phyloP scores from a whole-genome alignment of 2,329 filamentous ascomycete species.

The Calonectria honghensis region DNA sequence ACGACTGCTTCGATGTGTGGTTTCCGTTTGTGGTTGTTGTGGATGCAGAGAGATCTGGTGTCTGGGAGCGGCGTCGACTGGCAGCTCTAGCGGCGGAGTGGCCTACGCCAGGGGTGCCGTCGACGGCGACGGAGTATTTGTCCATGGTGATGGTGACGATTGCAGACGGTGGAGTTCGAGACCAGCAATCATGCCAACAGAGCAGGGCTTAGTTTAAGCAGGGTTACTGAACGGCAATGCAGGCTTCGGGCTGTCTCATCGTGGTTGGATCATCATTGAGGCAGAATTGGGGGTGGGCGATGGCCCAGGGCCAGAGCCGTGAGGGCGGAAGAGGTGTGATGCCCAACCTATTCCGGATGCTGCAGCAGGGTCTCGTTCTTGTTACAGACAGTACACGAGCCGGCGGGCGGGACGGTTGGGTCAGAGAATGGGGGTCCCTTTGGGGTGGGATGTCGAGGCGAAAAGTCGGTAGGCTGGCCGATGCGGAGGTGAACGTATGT shows the following conservation, averaged over 20 bases:
- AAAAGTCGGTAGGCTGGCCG: conserved; percentile 37
- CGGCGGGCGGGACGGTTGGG: conserved; percentile 53
- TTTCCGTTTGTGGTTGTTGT: conserved; percentile 52
- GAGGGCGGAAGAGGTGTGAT: conserved; percentile 46
- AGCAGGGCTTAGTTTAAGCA: conserved; percentile 57
- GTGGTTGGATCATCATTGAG: conserved; percentile 60
- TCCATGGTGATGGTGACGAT: conserved; percentile 58
- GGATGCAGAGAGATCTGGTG: conserved; percentile 51
- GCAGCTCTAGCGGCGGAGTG: conserved; percentile 47
- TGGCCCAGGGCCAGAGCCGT: conserved; percentile 47
- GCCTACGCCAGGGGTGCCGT: conserved; percentile 51
- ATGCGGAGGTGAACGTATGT: conserved; percentile 21
- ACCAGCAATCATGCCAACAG: conserved; percentile 59
- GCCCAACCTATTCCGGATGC: conserved; percentile 56
- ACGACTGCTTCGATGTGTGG: conserved; percentile 61
- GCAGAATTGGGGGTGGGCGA: conserved; percentile 49
- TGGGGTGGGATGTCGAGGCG: conserved; percentile 39
- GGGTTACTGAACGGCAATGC: conserved; percentile 55
- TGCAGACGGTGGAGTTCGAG: conserved; percentile 55
- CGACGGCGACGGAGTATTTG: conserved; percentile 57
- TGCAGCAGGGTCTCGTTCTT: conserved; percentile 49
- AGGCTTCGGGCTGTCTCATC: conserved; percentile 58
- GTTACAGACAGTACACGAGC: conserved; percentile 51
- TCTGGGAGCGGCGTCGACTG: conserved; percentile 49
- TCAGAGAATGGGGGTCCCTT: conserved; percentile 23